Conservation (phyloP, 1,284 basidiomycete species). For the Acaromyces ingoldii region DNA sequence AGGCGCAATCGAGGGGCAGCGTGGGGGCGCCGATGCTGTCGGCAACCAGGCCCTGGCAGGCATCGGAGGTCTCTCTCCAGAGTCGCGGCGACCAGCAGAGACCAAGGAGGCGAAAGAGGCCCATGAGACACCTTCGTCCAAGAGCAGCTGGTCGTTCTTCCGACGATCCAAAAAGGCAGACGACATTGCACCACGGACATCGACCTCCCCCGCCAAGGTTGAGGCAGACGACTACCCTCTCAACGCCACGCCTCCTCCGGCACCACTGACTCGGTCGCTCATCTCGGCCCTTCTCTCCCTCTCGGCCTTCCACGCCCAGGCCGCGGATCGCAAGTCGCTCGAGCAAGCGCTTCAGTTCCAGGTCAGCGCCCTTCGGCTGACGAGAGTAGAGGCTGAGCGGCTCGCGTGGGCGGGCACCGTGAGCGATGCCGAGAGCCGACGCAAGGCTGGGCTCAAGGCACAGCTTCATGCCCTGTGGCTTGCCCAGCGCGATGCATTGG, state of each 20-base stretch:
- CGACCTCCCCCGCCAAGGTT: neutral
- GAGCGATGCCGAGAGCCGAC: neutral
- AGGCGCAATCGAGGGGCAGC: neutral
- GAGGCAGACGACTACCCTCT: too few relatives aligned
- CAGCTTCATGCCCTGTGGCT: constrained; percentile 32
- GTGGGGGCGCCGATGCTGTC: neutral
- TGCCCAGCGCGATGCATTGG: constrained; percentile 23
- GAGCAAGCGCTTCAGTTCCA: constrained; percentile 29
- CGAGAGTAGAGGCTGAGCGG: constrained; percentile 14
- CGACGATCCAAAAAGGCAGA: neutral
- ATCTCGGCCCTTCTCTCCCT: constrained; percentile 28
- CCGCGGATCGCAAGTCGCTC: constrained; percentile 10
- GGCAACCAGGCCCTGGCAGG: constrained; percentile 2
- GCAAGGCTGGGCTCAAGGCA: too few relatives aligned
- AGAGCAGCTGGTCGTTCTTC: neutral
- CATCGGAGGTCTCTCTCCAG: neutral
- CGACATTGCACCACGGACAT: neutral
- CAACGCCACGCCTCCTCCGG: neutral
- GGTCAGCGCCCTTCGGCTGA: constrained; percentile 25
- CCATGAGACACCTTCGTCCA: neutral
- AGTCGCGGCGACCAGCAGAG: neutral
- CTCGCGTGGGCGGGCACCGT: neutral
- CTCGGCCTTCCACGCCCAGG: constrained; percentile 28
- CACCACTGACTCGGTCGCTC: constrained; percentile 23
- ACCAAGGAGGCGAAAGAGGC: neutral